A percentile compares a stretch with the other conserved stretches of the same genome.
Evolutionary conservation across 345 rosid genomes (phyloP).

Genomic region (Eucalyptus regnans): DNA sequence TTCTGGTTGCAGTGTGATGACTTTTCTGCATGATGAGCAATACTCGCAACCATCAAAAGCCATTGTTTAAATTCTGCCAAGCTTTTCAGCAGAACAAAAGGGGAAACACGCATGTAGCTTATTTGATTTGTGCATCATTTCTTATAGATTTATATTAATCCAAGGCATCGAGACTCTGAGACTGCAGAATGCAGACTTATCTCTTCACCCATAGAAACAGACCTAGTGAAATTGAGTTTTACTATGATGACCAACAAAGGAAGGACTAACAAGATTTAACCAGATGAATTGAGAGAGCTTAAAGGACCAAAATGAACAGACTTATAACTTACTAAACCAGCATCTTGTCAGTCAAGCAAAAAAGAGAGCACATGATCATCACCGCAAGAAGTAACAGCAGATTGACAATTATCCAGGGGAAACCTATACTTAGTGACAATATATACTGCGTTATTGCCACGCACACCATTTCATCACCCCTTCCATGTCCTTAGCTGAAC

Average conservation of each 20-base stretch:
- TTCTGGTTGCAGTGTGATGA: neutral
- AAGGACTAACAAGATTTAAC: neutral
- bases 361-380: neutral
- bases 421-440: neutral
- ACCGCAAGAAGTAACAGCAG: neutral
- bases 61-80: neutral
- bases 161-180: neutral
- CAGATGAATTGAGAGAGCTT: neutral
- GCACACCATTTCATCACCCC: neutral
- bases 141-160: neutral
- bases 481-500: neutral
- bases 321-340: neutral
- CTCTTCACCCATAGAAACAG: neutral
- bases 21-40: neutral
- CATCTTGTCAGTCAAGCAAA: neutral
- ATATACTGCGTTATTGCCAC: neutral
- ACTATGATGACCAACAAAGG: neutral
- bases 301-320: neutral
- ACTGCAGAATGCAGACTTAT: neutral
- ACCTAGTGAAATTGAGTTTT: neutral
- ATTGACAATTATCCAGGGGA: neutral
- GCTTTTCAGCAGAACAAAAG: neutral
- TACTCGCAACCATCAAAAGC: neutral
- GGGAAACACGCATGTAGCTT: neutral
- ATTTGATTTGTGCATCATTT: neutral